These are phyloP conservation scores for Leccinum longicurvipes DNA, from an alignment of 768 basidiomycete genomes.

Conservation along the genomic window DNA sequence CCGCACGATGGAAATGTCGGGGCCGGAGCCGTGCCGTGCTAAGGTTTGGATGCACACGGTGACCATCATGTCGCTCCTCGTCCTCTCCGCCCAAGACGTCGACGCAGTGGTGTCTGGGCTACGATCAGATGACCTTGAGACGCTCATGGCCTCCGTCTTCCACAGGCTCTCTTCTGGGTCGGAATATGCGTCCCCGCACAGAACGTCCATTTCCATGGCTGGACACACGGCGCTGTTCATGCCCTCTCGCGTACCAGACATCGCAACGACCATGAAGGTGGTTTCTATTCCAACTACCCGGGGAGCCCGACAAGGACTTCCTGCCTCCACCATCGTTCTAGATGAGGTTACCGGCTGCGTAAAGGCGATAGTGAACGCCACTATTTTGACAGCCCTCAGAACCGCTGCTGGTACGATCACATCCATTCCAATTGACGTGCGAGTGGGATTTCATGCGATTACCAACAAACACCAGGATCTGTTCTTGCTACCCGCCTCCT, in stretches of 20 bases:
- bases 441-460: background rate
- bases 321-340: conserved; percentile 72
- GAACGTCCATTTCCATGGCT: conserved; percentile 50
- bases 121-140: conserved; percentile 42
- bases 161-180: conserved; percentile 38
- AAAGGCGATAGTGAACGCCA: conserved; percentile 77
- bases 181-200: conserved; percentile 45
- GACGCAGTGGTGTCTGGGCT: conserved; percentile 45
- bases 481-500: conserved; percentile 61
- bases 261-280: conserved; percentile 75
- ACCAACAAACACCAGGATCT: conserved; percentile 46
- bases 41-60: background rate
- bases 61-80: conserved; percentile 45
- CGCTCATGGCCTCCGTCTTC: conserved; percentile 60
- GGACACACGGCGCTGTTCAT: conserved; percentile 74
- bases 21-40: background rate
- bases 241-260: conserved; percentile 60
- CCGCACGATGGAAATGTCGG: too few species aligned
- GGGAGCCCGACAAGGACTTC: conserved; percentile 53
- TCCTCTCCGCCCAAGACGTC: conserved; percentile 64
- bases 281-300: conserved; percentile 62
- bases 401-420: conserved; percentile 68
- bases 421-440: background rate
- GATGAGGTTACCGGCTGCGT: conserved; percentile 66
- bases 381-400: conserved; percentile 71